Evolutionary conservation across 495 filamentous ascomycete genomes (phyloP).

Genomic region (Penicillium turbatum): DNA sequence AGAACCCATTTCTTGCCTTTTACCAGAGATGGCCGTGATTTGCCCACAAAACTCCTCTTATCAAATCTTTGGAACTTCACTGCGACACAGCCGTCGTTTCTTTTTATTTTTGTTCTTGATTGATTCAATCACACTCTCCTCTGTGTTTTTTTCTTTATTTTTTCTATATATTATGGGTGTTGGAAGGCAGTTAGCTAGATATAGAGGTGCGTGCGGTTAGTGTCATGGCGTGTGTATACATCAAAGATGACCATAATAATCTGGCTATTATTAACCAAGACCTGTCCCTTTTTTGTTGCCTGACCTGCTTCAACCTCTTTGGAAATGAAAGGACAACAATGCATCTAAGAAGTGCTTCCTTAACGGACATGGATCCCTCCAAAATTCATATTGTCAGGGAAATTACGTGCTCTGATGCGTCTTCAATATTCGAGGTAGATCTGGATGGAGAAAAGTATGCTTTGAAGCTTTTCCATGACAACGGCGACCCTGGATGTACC

Average conservation of each 20-base stretch:
- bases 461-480: constrained; percentile 8
- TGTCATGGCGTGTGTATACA: not conserved
- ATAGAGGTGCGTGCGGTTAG: not conserved
- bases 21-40: constrained; percentile 65
- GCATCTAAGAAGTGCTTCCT: constrained; percentile 4
- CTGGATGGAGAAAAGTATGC: constrained; percentile 4
- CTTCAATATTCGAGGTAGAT: constrained; percentile 7
- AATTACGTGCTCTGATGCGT: constrained; percentile 1
- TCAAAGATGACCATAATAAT: too few relatives aligned
- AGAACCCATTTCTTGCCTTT: constrained; percentile 68
- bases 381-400: not conserved
- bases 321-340: constrained; percentile 5
- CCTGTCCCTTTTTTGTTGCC: too few relatives aligned
- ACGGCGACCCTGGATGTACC: constrained; percentile 11
- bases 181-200: not conserved
- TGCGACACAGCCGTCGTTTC: constrained; percentile 40
- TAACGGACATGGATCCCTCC: not conserved
- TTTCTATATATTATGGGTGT: too few relatives aligned
- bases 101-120: constrained; percentile 28
- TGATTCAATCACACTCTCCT: too few relatives aligned
- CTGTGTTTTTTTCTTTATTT: too few relatives aligned
- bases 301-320: not conserved
- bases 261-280: too few relatives aligned
- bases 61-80: constrained; percentile 56
- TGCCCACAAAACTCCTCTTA: constrained; percentile 54